phyloP scores from a whole-genome alignment of 176 grass and related monocot genomes.

The sorghum (Sorghum bicolor) region DNA sequence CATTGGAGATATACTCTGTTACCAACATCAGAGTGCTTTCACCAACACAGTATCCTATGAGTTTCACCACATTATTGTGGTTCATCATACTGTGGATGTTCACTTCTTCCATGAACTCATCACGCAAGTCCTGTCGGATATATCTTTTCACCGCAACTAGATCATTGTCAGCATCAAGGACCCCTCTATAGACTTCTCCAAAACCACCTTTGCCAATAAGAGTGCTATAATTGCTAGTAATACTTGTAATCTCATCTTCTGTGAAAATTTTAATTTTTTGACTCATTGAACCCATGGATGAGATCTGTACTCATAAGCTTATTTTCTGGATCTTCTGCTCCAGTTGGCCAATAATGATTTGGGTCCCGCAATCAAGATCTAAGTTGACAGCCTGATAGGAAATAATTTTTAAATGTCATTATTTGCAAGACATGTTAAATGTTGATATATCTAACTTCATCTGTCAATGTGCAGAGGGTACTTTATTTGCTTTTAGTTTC shows the following conservation, averaged over 20 bases:
- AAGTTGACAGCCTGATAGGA: background rate
- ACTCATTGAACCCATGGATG: background rate
- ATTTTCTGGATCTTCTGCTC: background rate
- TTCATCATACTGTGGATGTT: slow-evolving; percentile 9
- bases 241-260: slow-evolving; percentile 11
- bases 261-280: slow-evolving; percentile 8
- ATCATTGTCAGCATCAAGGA: slow-evolving; percentile 1
- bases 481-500: background rate
- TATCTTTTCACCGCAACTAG: slow-evolving; percentile 36
- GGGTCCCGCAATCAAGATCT: background rate
- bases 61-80: slow-evolving; percentile 20
- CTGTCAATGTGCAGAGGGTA: no score
- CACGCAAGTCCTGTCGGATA: background rate
- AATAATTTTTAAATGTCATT: background rate
- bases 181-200: slow-evolving; percentile 14
- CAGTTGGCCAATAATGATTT: background rate
- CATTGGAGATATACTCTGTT: slow-evolving; percentile 22
- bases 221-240: slow-evolving; percentile 14
- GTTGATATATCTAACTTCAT: background rate
- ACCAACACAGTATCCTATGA: background rate
- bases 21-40: background rate
- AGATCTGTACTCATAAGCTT: background rate
- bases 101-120: slow-evolving; percentile 21
- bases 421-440: background rate
- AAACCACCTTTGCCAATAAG: slow-evolving; percentile 21